Base-by-base conservation (phyloP, 306 rosid genomes). In the Abrus precatorius region DNA sequence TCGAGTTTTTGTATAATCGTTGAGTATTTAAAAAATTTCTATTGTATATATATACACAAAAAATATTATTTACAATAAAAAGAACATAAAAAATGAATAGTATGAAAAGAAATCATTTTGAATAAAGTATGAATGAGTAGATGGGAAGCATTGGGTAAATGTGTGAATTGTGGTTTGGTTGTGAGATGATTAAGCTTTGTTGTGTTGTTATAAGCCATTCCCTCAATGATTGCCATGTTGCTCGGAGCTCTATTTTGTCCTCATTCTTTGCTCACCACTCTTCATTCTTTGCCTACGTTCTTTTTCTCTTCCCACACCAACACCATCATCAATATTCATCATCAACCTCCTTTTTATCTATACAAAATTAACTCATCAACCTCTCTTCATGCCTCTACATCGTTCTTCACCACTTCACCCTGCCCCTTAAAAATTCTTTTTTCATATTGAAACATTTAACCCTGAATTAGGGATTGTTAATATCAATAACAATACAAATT, bases 221-320 rank as follows among this genome's bases (percentile, higher is more conserved):
- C 3, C 41, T 45, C 40, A 68, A 65, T 65, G 50, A 65, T 65
- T 65, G 71, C 33, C 27, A 10, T 48, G 3, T 30, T 76, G 63
- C 20, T 49, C 40, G 41, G 52, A 63, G 30, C 72, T 76, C 63
- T 34, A 44, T 3, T 75, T 75, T 45, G 80, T 61, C 71, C 63
- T 49, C 73, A 9, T 36, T 64, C 6, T 13, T 34, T 4, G 56
- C 7, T 47, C 33, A 20, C 2, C 77, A 11, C 32, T 33, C n/a
- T 5, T 2, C 75, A 43, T 36, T 7, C 71, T 14, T 65, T 65
- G n/a, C 1, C 50, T 2, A 40, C 41, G 0, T 41, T 9, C n/a
- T 14, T 3, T 13, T 6, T 30, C 13, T 57, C 9, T 47, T 10
- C 52, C 52, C 9, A 9, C 4, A 9, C 52, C 52, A 9, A 9